phyloP scores from a whole-genome alignment of 2,329 filamentous ascomycete species.

The Aspergillus sp. region DNA sequence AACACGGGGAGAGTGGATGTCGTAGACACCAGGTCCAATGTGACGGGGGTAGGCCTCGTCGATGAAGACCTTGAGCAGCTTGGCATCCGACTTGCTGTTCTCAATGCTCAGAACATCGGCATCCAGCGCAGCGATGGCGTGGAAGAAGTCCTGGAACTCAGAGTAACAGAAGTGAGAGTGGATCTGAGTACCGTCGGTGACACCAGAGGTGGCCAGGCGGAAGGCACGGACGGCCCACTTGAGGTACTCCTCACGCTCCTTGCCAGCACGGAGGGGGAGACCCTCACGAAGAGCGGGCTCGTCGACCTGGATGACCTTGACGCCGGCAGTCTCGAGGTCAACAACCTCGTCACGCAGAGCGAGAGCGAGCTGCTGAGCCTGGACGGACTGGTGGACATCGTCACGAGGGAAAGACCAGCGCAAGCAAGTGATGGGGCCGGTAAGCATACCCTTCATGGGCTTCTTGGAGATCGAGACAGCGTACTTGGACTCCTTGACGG shows the following conservation, averaged over 20 bases:
- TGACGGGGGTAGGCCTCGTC: conserved; percentile 96
- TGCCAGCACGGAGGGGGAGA: conserved; percentile 90
- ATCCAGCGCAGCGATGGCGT: conserved; percentile 96
- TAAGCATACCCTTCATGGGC: conserved; percentile 99
- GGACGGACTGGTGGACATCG: conserved; percentile 97
- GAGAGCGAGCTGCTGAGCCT: conserved; percentile 97
- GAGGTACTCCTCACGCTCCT: conserved; percentile 96
- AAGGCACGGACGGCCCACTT: conserved; percentile 97
- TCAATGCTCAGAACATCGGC: conserved; percentile 98
- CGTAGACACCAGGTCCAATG: conserved; percentile 98
- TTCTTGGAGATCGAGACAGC: conserved; percentile 94
- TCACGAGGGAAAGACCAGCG: conserved; percentile 99
- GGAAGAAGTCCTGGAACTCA: conserved; percentile 99
- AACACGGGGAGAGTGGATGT: conserved; percentile 98
- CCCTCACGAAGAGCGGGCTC: conserved; percentile 99
- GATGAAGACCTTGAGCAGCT: conserved; percentile 98
- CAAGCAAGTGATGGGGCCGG: conserved; percentile 96
- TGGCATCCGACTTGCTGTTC: conserved; percentile 99
- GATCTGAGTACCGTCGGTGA: conserved; percentile 95
- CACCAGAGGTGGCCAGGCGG: conserved; percentile 90
- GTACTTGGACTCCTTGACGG: conserved; percentile 99
- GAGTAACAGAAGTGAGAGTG: conserved; percentile 99
- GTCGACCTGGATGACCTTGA: conserved; percentile 98
- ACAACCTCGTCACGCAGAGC: conserved; percentile 98
- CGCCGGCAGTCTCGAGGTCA: conserved; percentile 94